Conservation (phyloP, 2,329 filamentous ascomycete species). For the Domatiomyces globalis region DNA sequence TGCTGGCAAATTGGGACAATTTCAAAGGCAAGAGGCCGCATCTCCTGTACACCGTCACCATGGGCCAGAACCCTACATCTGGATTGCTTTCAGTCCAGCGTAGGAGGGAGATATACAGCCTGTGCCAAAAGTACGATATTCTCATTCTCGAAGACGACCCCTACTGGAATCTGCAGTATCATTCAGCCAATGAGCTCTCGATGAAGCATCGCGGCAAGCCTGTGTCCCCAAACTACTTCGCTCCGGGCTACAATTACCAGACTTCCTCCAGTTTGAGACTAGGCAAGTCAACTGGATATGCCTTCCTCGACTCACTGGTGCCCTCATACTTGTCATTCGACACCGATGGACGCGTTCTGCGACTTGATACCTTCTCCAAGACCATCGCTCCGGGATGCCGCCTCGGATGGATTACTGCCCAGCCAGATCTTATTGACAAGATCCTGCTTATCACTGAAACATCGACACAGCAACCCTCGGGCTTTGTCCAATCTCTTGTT, state of each 20-base stretch:
- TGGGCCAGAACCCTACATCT: slow-evolving; percentile 80
- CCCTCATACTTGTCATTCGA: slow-evolving; percentile 75
- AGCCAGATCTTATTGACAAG: slow-evolving; percentile 63
- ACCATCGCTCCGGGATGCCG: slow-evolving; percentile 81
- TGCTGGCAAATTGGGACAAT: slow-evolving; percentile 70
- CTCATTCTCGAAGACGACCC: slow-evolving; percentile 90
- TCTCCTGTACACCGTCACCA: slow-evolving; percentile 81
- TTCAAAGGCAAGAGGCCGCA: slow-evolving; percentile 61
- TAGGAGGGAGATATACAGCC: slow-evolving; percentile 60
- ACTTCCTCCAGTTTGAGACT: slow-evolving; percentile 13
- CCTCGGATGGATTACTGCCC: slow-evolving; percentile 78
- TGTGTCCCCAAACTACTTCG: slow-evolving; percentile 23
- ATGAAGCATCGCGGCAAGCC: slow-evolving; percentile 19
- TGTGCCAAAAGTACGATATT: slow-evolving; percentile 74
- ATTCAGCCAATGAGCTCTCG: slow-evolving; percentile 45
- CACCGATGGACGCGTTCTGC: slow-evolving; percentile 70
- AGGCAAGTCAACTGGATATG: slow-evolving; percentile 49
- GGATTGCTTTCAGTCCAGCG: slow-evolving; percentile 59
- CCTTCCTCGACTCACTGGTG: slow-evolving; percentile 68
- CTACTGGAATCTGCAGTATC: slow-evolving; percentile 89
- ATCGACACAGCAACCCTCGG: slow-evolving; percentile 69
- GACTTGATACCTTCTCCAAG: slow-evolving; percentile 89
- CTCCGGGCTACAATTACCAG: slow-evolving; percentile 26
- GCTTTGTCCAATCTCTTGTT: slow-evolving; percentile 76
- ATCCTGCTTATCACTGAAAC: slow-evolving; percentile 61